These are phyloP conservation scores for Danielia oregonensis DNA, from an alignment of 805 yeast genomes.

Conservation along the genomic window DNA sequence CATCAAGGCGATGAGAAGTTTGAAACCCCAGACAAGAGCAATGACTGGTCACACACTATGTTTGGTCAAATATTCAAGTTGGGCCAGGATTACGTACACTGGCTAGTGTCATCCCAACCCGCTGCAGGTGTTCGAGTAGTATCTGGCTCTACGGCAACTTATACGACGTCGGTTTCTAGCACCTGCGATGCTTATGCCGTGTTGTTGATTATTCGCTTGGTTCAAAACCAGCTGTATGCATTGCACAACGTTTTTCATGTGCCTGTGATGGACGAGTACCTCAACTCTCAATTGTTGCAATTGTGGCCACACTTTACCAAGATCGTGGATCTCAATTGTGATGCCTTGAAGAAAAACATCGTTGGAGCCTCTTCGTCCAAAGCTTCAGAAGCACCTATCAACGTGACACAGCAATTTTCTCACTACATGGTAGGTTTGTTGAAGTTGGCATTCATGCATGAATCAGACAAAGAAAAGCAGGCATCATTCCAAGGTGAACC, in stretches of 20 bases:
- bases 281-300: conserved; percentile 58
- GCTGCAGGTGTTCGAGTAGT: conserved; percentile 18
- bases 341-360: conserved; percentile 54
- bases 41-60: conserved; percentile 36
- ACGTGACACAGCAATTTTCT: conserved; percentile 76
- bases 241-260: conserved; percentile 62
- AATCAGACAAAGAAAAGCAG: conserved; percentile 21
- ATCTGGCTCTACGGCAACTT: conserved; percentile 16
- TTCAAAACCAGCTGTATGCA: conserved; percentile 61
- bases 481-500: conserved; percentile 55
- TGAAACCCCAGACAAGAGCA: conserved; percentile 11
- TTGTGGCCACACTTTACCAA: conserved; percentile 87
- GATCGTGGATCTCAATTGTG: conserved; percentile 74
- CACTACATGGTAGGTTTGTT: conserved; percentile 67
- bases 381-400: conserved; percentile 40
- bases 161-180: conserved; percentile 32
- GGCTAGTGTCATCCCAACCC: conserved; percentile 40
- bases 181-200: conserved; percentile 73
- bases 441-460: conserved; percentile 38
- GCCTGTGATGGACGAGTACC: conserved; percentile 68
- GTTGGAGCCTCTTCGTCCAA: conserved; percentile 23
- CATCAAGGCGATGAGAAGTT: conserved; percentile 40
- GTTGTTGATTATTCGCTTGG: conserved; percentile 66
- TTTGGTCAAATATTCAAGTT: conserved; percentile 35
- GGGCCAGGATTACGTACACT: conserved; percentile 45